Base-by-base conservation (phyloP, 495 filamentous ascomycete species). In the Penicillium steckii region DNA sequence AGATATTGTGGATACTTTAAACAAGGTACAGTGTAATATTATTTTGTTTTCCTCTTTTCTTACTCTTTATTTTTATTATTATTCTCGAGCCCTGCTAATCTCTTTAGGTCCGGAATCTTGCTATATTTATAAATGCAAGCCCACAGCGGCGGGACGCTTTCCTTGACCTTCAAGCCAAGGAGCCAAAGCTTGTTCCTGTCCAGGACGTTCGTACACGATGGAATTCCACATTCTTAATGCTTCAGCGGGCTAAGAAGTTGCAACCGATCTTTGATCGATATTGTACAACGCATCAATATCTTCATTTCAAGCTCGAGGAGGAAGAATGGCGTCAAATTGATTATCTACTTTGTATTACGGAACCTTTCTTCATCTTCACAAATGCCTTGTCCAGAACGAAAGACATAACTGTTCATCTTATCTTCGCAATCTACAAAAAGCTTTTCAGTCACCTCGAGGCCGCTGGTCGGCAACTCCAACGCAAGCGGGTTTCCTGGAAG, bases 391-490 rank as follows among this genome's bases (percentile, higher is more conserved):
- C 53, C 37, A 56, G 57, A 50, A 50, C 44, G 10, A 46, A 50
- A 25, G 53, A 57, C 45, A 29, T 61, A 29, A 61, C 41, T 32
- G 32, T 61, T 38, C 23, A 61, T 53, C 27, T 27, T 17, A 37
- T 61, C 40, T 61, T 50, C 17, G 48, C 30, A 13, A 44, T 60
- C 35, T 60, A 56, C 22, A 61, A 61, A 29, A 48, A 56, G 15
- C 6, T 17, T 10, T 38, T 38, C 8, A 38, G n/a, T 38, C n/a
- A 38, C n/a, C 15, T 38, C 18, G 8, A 38, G 9, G 4, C n/a
- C 1, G 13, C 33, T 18, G 33, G 18, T 15, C 13, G 18, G 8
- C 9, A 38, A 15, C 33, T 38, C 18, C 3, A 18, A 7, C 33
- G 33, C 8, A 38, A 38, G 33, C 1, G 33, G n/a, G 26, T 56